Conservation (phyloP, 176 grass and related monocot genomes). For the Puya raimondii region DNA sequence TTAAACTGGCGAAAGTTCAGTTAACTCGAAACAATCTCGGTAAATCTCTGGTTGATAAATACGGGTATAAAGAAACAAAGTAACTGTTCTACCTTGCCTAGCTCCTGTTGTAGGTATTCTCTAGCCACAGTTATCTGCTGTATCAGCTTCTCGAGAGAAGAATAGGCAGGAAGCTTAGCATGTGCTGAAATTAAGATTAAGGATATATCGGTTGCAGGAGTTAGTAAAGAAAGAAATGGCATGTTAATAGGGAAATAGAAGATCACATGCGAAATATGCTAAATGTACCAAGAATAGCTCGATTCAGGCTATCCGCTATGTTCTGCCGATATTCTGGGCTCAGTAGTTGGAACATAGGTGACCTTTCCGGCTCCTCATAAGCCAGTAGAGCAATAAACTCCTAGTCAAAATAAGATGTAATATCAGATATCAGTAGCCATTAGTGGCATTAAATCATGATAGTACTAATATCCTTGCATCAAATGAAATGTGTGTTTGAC, state of each 20-base stretch:
- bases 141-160: conserved; percentile 83
- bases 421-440: conserved; percentile 10
- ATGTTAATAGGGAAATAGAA: conserved; percentile 6
- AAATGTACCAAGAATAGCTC: conserved; percentile 74
- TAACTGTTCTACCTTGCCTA: conserved; percentile 52
- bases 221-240: background rate
- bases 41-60: conserved; percentile 2
- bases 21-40: background rate
- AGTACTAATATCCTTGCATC: background rate
- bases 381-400: conserved; percentile 86
- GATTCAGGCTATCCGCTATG: conserved; percentile 83
- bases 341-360: conserved; percentile 95
- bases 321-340: conserved; percentile 79
- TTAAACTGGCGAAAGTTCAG: background rate
- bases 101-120: conserved; percentile 72
- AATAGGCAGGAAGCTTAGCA: conserved; percentile 79
- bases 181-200: conserved; percentile 42
- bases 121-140: conserved; percentile 70
- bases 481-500: background rate
- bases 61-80: background rate
- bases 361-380: conserved; percentile 91
- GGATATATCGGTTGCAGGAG: background rate
- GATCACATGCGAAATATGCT: background rate
- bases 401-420: conserved; percentile 23
- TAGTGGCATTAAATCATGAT: background rate